Evolutionary conservation across 2,329 filamentous ascomycete genomes (phyloP).

Genomic region (Triangularia setosa): DNA sequence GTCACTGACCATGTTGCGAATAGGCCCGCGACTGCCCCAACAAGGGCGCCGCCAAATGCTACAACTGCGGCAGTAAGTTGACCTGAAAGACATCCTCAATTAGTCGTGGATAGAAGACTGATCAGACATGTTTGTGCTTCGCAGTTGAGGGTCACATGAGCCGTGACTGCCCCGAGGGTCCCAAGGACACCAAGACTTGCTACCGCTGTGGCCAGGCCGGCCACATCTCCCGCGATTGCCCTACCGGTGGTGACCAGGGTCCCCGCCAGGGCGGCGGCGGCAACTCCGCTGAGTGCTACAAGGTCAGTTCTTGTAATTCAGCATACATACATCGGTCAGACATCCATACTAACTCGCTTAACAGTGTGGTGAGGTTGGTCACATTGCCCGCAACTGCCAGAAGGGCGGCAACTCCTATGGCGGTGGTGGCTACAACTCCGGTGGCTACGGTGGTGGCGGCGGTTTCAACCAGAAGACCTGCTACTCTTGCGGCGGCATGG

Average conservation of each 20-base stretch:
- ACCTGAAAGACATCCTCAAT: conserved; percentile 15
- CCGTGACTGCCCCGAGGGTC: conserved; percentile 85
- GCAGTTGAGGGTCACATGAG: conserved; percentile 68
- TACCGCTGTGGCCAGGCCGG: conserved; percentile 78
- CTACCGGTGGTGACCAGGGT: conserved; percentile 47
- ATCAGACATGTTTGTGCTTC: neutral
- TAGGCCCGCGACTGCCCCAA: conserved; percentile 83
- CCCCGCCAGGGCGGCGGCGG: conserved; percentile 43
- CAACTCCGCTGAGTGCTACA: conserved; percentile 77
- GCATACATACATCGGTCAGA: neutral
- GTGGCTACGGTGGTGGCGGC: conserved; percentile 44
- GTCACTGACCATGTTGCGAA: conserved; percentile 28
- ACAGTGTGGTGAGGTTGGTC: conserved; percentile 86
- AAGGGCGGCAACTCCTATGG: conserved; percentile 53
- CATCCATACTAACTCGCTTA: conserved; percentile 6
- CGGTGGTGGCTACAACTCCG: conserved; percentile 44
- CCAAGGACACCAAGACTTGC: conserved; percentile 80
- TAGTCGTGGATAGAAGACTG: conserved; percentile 11
- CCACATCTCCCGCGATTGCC: conserved; percentile 89
- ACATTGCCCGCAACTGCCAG: conserved; percentile 90
- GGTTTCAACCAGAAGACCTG: conserved; percentile 66
- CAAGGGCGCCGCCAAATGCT: conserved; percentile 79
- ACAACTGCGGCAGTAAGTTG: conserved; percentile 64
- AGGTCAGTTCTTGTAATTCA: conserved; percentile 45
- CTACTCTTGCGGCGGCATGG: conserved; percentile 96